Base-by-base conservation (phyloP, 352 stramenopile genomes). In the Phytophthora boehmeriae region DNA sequence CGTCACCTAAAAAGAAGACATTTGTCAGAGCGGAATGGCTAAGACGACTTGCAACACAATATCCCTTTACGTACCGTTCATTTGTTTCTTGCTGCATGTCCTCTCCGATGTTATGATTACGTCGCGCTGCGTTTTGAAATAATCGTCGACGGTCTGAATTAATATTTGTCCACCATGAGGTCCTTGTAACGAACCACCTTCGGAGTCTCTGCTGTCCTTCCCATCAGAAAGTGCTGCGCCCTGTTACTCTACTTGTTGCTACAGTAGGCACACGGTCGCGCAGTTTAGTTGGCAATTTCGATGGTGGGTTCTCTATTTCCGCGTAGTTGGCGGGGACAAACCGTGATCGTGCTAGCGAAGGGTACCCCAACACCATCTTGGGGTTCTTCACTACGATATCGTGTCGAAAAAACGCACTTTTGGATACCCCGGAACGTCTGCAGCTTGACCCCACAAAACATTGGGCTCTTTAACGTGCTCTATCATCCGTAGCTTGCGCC, bases 111-210 rank as follows among this genome's bases (percentile, higher is more conserved):
- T 38, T 34, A 71, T 54, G 14, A 81, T 70, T 27, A 74, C 54
- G 46, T 74, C 63, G 8, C 68, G 62, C 56, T 86, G 75, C 0
- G 70, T 71, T 52, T 58, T 60, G 42, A 93, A 93, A 34, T 87
- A 92, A 38, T 90, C 74, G 32, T 78, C 73, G 13, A 93, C 84
- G 8, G 80, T 88, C 22, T 49, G 53, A 53, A 58, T 19, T 27
- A 43, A 9, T 8, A 22, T 16, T 36, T 46, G 54, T 23, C 14
- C 35, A 34, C 19, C 14, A 22, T 50, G 45, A 53, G 43, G 30
- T 14, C 30, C 52, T 59, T 58, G 46, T 13, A 39, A 4, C 2
- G 34, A 39, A 39, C 34, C 34, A 39, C 34, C 34, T 17, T 36
- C n/a, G 8, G 20, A 0, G 22, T 20, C 23, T 27, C 2, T 11